phyloP scores from a whole-genome alignment of 2,329 filamentous ascomycete species.

The Gremmenia infestans region DNA sequence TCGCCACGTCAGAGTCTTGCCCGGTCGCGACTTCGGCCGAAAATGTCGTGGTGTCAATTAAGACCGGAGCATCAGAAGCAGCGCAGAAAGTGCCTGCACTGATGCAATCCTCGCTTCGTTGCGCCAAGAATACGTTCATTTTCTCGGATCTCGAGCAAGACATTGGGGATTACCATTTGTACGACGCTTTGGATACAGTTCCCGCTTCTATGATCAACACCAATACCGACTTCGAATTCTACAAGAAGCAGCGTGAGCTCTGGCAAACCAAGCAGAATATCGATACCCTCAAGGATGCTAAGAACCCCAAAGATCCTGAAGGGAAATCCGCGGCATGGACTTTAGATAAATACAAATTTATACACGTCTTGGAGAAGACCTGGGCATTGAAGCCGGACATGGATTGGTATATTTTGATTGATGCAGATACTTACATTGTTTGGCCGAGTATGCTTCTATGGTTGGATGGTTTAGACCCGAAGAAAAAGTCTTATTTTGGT shows the following conservation, averaged over 20 bases:
- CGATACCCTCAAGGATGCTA: constrained; percentile 26
- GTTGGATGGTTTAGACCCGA: constrained; percentile 10
- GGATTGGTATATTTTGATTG: constrained; percentile 56
- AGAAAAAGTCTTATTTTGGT: constrained; percentile 46
- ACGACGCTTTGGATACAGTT: constrained; percentile 43
- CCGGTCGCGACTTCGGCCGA: no score
- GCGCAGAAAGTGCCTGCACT: constrained; percentile 48
- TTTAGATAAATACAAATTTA: constrained; percentile 58
- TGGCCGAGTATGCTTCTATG: constrained; percentile 43
- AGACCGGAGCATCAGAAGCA: constrained; percentile 52
- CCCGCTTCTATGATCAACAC: constrained; percentile 36
- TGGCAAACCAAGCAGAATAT: constrained; percentile 41
- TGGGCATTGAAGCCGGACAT: constrained; percentile 46
- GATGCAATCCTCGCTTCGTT: constrained; percentile 46
- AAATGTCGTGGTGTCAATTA: constrained; percentile 36
- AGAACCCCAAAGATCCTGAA: constrained; percentile 22
- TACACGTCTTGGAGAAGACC: constrained; percentile 52
- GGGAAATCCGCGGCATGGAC: constrained; percentile 42
- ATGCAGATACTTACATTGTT: constrained; percentile 53
- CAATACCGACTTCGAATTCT: constrained; percentile 46
- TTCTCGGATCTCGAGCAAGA: constrained; percentile 52
- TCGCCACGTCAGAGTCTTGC: no score
- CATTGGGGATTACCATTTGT: constrained; percentile 39
- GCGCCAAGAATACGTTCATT: constrained; percentile 43
- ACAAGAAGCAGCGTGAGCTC: constrained; percentile 38